These are phyloP conservation scores for Exophiala xenobiotica DNA, from an alignment of 2,329 filamentous ascomycete species.

Conservation along the genomic window DNA sequence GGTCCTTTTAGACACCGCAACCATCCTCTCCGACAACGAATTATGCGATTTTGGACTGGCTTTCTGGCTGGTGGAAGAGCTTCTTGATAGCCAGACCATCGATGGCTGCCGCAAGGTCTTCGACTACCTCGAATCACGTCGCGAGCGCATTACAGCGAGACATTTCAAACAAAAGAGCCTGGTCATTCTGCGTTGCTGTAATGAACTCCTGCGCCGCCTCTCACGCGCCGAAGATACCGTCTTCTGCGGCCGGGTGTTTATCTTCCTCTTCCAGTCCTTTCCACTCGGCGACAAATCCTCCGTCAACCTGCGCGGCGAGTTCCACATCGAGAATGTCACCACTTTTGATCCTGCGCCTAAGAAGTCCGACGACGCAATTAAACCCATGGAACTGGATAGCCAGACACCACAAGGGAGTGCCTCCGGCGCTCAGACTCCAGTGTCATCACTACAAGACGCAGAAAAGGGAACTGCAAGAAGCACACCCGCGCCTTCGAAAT, in stretches of 20 bases:
- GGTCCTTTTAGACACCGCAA: conserved; percentile 92
- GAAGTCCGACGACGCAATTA: conserved; percentile 58
- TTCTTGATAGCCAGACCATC: conserved; percentile 94
- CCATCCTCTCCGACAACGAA: conserved; percentile 75
- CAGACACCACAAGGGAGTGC: conserved; percentile 34
- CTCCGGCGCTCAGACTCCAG: conserved; percentile 35
- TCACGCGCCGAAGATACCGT: conserved; percentile 96
- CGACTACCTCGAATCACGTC: conserved; percentile 88
- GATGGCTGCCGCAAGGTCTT: conserved; percentile 88
- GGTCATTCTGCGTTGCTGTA: conserved; percentile 89
- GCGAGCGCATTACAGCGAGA: conserved; percentile 78
- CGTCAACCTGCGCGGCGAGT: conserved; percentile 93
- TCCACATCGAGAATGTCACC: conserved; percentile 92
- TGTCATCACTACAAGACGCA: conserved; percentile 30
- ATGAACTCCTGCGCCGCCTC: conserved; percentile 86
- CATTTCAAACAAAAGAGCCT: conserved; percentile 81
- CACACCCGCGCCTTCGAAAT: conserved; percentile 17
- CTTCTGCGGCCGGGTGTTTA: conserved; percentile 96
- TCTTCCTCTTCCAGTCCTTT: conserved; percentile 98
- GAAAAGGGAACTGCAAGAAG: conserved; percentile 20
- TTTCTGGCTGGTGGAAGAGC: conserved; percentile 89
- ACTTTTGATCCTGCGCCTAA: conserved; percentile 64
- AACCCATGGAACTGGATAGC: conserved; percentile 57
- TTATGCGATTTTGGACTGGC: conserved; percentile 74
- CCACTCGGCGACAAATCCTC: conserved; percentile 95